Conservation (phyloP, 192 early-diverging fungal genomes). For the Allomyces javanicus region DNA sequence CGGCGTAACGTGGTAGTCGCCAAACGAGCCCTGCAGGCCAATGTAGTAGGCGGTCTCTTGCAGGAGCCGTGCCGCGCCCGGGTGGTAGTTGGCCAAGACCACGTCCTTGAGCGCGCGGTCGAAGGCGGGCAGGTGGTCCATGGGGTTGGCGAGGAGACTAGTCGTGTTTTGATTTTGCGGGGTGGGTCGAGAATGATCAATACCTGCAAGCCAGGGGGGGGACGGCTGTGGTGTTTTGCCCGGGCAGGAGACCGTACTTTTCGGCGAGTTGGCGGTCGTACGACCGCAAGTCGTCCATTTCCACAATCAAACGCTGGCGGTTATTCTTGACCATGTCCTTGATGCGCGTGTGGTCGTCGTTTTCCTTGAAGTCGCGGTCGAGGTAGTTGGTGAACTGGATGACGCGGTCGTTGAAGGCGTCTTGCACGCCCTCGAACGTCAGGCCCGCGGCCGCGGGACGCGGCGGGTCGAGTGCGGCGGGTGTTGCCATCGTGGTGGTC, state of each 20-base stretch:
- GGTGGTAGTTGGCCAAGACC: conserved; percentile 12
- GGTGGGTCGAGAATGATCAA: background rate
- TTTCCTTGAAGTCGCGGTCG: background rate
- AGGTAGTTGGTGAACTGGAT: background rate
- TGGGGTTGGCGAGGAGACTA: conserved; percentile 11
- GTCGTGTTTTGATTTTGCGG: conserved; percentile 1
- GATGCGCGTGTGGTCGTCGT: background rate
- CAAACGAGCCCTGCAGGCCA: conserved; percentile 83
- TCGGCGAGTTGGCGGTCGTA: conserved; percentile 50
- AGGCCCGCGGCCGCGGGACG: no score
- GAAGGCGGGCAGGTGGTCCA: conserved; percentile 36
- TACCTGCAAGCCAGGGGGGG: no score
- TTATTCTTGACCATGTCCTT: background rate
- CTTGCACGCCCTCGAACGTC: background rate
- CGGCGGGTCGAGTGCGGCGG: no score
- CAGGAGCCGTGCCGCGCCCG: background rate
- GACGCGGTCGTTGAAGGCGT: background rate
- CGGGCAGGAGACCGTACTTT: conserved; percentile 42
- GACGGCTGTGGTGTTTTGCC: no score
- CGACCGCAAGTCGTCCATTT: conserved; percentile 68
- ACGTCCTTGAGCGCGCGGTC: conserved; percentile 50
- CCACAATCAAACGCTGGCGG: conserved; percentile 50
- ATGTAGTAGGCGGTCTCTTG: conserved; percentile 40
- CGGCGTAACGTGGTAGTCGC: conserved; percentile 68
- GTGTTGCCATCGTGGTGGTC: no score